Base-by-base conservation (phyloP, 164 flowering plant genomes). In the Dillenia suffruticosa region DNA sequence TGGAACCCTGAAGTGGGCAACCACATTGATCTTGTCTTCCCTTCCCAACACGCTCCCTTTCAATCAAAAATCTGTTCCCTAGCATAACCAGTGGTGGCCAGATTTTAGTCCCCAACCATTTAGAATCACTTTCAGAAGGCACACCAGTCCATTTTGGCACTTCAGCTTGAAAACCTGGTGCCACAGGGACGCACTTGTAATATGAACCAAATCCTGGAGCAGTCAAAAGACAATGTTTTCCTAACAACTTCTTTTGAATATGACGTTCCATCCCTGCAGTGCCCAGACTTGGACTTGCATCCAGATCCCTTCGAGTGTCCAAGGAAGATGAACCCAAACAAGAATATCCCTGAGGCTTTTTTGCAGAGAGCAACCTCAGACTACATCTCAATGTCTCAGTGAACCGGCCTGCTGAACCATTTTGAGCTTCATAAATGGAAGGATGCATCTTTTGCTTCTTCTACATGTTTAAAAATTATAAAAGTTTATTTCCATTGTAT, bases 401-500 rank as follows among this genome's bases (percentile, higher is more conserved):
- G 44, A 79, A 65, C 32, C 69, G 76, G 65, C 69, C 62, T 49
- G 54, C 49, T 8, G 70, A 54, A 46, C 61, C 77, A 50, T 13
- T 15, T 14, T 68, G 68, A 67, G 84, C 94, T 24, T 90, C 94
- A 63, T 83, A 90, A 81, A 90, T 75, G 54, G 79, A 74, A 1
- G 96, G 98, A 77, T 82, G 93, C 84, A 86, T 78, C 76, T 65
- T 86, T 71, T 80, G 97, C 67, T 68, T 78, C 65, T 78, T 87
- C 93, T 86, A 76, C 77, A 72, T 44, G 49, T 56, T 12, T 10
- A 55, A 51, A 63, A 57, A 17, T 44, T 19, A 19, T 19, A 19
- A 19, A 32, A 32, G 40, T 32, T 32, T 32, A 32, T 32, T 6
- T 32, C 40, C 40, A 32, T 32, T 32, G 40, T 32, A 32, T 32